These are phyloP conservation scores for Boletellus ananas DNA, from an alignment of 768 basidiomycete species.

Conservation along the genomic window DNA sequence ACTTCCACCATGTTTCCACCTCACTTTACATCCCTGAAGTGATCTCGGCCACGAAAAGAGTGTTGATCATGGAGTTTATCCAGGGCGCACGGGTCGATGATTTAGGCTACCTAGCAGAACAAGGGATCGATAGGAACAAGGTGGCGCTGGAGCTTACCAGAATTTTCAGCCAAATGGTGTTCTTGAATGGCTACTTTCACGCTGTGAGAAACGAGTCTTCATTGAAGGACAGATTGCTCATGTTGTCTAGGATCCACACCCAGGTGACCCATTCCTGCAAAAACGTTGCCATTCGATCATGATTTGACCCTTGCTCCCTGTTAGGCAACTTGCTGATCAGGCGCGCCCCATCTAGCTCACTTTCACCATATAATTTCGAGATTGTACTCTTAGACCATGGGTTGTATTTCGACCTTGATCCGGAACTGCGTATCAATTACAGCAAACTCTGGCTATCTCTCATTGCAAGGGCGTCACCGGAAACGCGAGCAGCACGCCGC, in stretches of 20 bases:
- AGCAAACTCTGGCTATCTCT: slow-evolving; percentile 89
- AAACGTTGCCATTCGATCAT: slow-evolving; percentile 1
- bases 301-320: background rate
- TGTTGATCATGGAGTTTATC: slow-evolving; percentile 94
- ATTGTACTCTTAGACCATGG: slow-evolving; percentile 94
- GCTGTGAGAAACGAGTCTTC: slow-evolving; percentile 47
- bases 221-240: slow-evolving; percentile 10
- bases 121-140: slow-evolving; percentile 88
- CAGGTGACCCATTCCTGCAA: slow-evolving; percentile 43
- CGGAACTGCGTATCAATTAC: slow-evolving; percentile 76
- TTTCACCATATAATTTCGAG: slow-evolving; percentile 92
- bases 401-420: slow-evolving; percentile 86
- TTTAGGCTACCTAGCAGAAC: slow-evolving; percentile 71
- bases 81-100: slow-evolving; percentile 88
- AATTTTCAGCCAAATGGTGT: slow-evolving; percentile 95
- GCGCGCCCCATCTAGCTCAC: slow-evolving; percentile 54
- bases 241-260: slow-evolving; percentile 72
- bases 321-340: slow-evolving; percentile 89
- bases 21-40: slow-evolving; percentile 89
- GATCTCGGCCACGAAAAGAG: slow-evolving; percentile 73
- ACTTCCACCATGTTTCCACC: slow-evolving; percentile 68
- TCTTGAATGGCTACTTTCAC: slow-evolving; percentile 89
- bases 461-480: slow-evolving; percentile 65
- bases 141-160: slow-evolving; percentile 86
- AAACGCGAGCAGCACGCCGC: slow-evolving; percentile 62